Percentiles rank a stretch among this genome's conserved stretches.
Evolutionary conservation across 2,329 filamentous ascomycete genomes (phyloP).

Genomic region (Dissoconium aciculare): DNA sequence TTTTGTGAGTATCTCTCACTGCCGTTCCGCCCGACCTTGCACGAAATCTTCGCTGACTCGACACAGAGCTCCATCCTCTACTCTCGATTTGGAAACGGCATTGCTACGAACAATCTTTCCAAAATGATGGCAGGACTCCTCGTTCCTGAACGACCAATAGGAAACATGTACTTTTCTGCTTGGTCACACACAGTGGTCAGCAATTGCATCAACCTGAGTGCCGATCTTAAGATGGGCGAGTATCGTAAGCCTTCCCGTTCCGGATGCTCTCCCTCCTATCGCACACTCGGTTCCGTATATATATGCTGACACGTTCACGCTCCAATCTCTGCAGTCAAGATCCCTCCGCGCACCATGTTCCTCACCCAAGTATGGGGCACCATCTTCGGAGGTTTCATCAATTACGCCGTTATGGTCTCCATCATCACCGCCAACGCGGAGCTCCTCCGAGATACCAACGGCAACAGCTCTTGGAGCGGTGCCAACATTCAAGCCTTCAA

Average conservation of each 20-base stretch:
- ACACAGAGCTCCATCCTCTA: constrained; percentile 30
- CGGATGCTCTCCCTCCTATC: not conserved
- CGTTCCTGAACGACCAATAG: constrained; percentile 37
- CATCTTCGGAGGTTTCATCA: constrained; percentile 31
- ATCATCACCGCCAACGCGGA: constrained; percentile 38
- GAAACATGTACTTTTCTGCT: constrained; percentile 43
- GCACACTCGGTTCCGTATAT: too few relatives aligned
- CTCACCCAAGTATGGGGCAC: constrained; percentile 42
- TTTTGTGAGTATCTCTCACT: constrained; percentile 19
- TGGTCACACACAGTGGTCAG: constrained; percentile 45
- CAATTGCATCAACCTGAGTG: constrained; percentile 36
- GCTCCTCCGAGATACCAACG: constrained; percentile 32
- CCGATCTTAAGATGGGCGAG: constrained; percentile 44
- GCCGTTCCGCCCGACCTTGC: not conserved
- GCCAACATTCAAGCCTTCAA: constrained; percentile 33
- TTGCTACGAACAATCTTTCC: constrained; percentile 44
- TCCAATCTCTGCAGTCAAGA: constrained; percentile 27
- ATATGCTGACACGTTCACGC: constrained; percentile 4
- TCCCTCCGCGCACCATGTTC: constrained; percentile 42
- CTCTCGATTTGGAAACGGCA: constrained; percentile 36
- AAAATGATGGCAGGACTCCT: constrained; percentile 42
- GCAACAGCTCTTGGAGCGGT: constrained; percentile 40
- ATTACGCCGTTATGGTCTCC: constrained; percentile 41
- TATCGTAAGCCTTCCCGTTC: constrained; percentile 30
- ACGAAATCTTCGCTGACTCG: too few relatives aligned